A percentile compares a stretch with the other conserved stretches of the same genome.
Conservation (phyloP, 2,329 filamentous ascomycete genomes). For the Lasiodiplodia theobromae region DNA sequence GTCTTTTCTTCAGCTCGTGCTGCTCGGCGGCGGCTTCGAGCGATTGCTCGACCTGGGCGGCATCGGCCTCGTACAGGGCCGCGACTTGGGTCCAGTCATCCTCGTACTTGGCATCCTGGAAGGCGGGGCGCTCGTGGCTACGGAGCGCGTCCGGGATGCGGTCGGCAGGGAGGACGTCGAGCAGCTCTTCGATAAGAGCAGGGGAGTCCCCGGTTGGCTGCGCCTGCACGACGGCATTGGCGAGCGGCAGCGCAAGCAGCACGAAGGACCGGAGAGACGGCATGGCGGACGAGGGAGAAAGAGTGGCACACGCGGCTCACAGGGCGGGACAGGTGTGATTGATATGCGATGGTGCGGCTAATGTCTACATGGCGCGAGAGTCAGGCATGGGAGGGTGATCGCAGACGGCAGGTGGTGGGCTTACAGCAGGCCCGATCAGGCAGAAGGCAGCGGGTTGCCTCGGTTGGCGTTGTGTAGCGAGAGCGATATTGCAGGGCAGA, state of each 20-base stretch:
- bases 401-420: slow-evolving; percentile 4
- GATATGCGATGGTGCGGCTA: slow-evolving; percentile 14
- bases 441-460: slow-evolving; percentile 18
- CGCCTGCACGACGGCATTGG: slow-evolving; percentile 37
- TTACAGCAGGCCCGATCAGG: slow-evolving; percentile 1
- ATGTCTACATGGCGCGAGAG: slow-evolving; percentile 16
- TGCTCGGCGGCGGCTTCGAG: slow-evolving; percentile 64
- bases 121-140: slow-evolving; percentile 66
- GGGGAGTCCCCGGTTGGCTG: slow-evolving; percentile 37
- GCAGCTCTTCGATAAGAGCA: slow-evolving; percentile 59
- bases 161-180: slow-evolving; percentile 61
- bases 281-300: slow-evolving; percentile 6
- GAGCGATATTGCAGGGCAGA: slow-evolving; percentile 10
- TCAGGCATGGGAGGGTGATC: neutral
- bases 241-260: slow-evolving; percentile 43
- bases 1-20: slow-evolving; percentile 53
- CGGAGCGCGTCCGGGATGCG: slow-evolving; percentile 73
- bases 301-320: neutral
- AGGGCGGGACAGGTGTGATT: neutral
- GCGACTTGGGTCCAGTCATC: slow-evolving; percentile 67
- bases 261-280: slow-evolving; percentile 39
- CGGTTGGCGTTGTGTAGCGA: slow-evolving; percentile 12
- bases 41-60: slow-evolving; percentile 61
- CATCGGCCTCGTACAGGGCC: slow-evolving; percentile 67
- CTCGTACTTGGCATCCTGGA: slow-evolving; percentile 72